Evolutionary conservation across 169 alveolate species (phyloP), one percentile per base, ranked within the genome.

Genomic region (Eimeria acervulina): DNA sequence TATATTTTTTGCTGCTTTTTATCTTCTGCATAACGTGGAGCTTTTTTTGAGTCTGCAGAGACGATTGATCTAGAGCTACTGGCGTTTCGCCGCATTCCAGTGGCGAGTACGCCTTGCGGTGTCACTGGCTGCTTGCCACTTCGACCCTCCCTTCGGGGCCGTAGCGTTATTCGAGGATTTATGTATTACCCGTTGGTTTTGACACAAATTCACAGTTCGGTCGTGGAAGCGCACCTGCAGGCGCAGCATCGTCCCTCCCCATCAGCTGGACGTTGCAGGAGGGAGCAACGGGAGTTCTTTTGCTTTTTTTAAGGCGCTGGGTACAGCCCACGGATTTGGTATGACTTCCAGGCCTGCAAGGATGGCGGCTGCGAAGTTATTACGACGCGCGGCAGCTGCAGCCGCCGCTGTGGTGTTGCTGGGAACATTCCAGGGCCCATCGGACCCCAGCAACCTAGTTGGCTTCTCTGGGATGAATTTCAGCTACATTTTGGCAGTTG

Each of bases 81-180:
- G 74, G 72, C 72, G 51, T 83, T 55, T 36, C 55, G 93, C 70
- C 93, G 59, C 81, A 61, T 38, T 85, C 66, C 93, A 85, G 42
- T 42, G 68, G 93, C 93, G 81, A 85, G 59, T 55, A 38, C 55
- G 93, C 81, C 80, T 85, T 17, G 80, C 81, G 40, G 81, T 55
- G 80, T 61, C 93, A 33, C 63, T 12, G 76, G 80, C 68, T 59
- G 81, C 93, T 31, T 36, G 55, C 42, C 61, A 40, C 93, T 52
- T 61, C 61, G 63, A 38, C 81, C 81, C 80, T n/a, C 81, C 42
- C 33, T 47, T 61, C 61, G 47, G 52, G 80, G 59, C 76, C 76
- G 76, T 81, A 85, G 76, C 47, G 93, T 28, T 36, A 31, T 55
- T 36, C 13, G 23, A 33, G 51, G 15, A 31, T 85, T 85, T 61